A percentile compares a stretch with the other conserved stretches of the same genome.
Evolutionary conservation across 495 filamentous ascomycete genomes (phyloP).

Genomic region (Aspergillus indologenus): DNA sequence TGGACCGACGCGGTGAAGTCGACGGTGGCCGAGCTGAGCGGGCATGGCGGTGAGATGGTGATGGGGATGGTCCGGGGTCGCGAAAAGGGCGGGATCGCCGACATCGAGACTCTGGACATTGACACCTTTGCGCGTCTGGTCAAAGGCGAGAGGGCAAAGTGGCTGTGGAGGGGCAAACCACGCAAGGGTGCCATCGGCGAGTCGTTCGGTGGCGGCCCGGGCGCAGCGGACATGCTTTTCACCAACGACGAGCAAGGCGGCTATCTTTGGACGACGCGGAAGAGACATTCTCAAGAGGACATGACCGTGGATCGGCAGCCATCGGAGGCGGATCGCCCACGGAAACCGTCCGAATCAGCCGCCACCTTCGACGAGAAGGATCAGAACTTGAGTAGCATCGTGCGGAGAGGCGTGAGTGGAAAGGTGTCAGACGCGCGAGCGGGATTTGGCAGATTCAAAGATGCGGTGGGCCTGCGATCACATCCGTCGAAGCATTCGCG

Average conservation of each 20-base stretch:
- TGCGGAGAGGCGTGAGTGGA: conserved; percentile 76
- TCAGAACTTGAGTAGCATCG: conserved; percentile 58
- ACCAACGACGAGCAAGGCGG: conserved; percentile 64
- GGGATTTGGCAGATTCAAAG: conserved; percentile 78
- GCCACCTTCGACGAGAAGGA: conserved; percentile 58
- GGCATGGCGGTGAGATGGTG: conserved; percentile 92
- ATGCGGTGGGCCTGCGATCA: conserved; percentile 64
- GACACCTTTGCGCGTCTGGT: conserved; percentile 76
- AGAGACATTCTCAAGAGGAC: conserved; percentile 43
- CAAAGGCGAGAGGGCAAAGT: conserved; percentile 79
- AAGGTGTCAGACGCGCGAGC: conserved; percentile 80
- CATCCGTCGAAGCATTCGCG: conserved; percentile 45
- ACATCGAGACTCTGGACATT: conserved; percentile 86
- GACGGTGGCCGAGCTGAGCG: conserved; percentile 88
- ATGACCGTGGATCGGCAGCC: conserved; percentile 29
- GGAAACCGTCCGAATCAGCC: conserved; percentile 28
- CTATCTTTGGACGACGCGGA: conserved; percentile 61
- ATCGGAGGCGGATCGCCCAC: conserved; percentile 29
- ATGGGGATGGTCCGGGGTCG: conserved; percentile 88
- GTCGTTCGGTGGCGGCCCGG: conserved; percentile 48
- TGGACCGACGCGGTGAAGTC: conserved; percentile 91
- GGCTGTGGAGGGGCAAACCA: conserved; percentile 90
- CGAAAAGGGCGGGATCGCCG: conserved; percentile 85
- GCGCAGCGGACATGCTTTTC: conserved; percentile 59
- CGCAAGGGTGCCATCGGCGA: conserved; percentile 57